Percentiles rank a stretch among this genome's conserved stretches.
These are phyloP conservation scores for Leccinellum rugosiceps DNA, from an alignment of 768 basidiomycete species.

Conservation along the genomic window DNA sequence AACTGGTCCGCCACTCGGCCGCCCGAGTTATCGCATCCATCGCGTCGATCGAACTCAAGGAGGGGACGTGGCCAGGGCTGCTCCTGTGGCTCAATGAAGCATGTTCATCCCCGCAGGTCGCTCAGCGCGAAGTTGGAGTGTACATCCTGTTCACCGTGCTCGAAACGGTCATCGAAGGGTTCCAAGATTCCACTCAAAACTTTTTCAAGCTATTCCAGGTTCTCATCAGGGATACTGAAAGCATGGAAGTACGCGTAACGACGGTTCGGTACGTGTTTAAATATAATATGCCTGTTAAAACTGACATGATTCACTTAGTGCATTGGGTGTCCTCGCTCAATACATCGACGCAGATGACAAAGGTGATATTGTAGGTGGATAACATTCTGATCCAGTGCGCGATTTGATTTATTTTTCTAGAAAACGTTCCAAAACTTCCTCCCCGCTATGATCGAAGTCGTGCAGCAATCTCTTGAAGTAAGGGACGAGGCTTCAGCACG, in stretches of 20 bases:
- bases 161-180: slow-evolving; percentile 88
- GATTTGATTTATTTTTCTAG: slow-evolving; percentile 35
- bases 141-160: slow-evolving; percentile 89
- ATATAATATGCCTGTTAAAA: neutral
- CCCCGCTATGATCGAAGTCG: slow-evolving; percentile 84
- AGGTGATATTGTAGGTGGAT: slow-evolving; percentile 66
- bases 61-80: slow-evolving; percentile 80
- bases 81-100: slow-evolving; percentile 84
- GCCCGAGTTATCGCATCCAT: slow-evolving; percentile 93
- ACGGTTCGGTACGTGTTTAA: slow-evolving; percentile 62
- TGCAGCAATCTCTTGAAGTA: slow-evolving; percentile 76
- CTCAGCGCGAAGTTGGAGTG: slow-evolving; percentile 88
- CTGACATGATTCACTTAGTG: slow-evolving; percentile 38
- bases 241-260: slow-evolving; percentile 85
- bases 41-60: slow-evolving; percentile 81
- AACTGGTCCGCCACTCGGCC: slow-evolving; percentile 87
- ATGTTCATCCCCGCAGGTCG: slow-evolving; percentile 60
- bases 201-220: slow-evolving; percentile 79
- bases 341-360: slow-evolving; percentile 90
- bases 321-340: slow-evolving; percentile 90
- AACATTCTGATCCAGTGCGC: neutral
- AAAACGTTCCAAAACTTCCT: slow-evolving; percentile 85
- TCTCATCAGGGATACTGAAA: slow-evolving; percentile 79
- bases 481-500: slow-evolving; percentile 81
- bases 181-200: slow-evolving; percentile 67